Percentiles rank a stretch among this genome's conserved stretches.
Conservation (phyloP, 768 basidiomycete genomes). For the Boletus rubescentipes region DNA sequence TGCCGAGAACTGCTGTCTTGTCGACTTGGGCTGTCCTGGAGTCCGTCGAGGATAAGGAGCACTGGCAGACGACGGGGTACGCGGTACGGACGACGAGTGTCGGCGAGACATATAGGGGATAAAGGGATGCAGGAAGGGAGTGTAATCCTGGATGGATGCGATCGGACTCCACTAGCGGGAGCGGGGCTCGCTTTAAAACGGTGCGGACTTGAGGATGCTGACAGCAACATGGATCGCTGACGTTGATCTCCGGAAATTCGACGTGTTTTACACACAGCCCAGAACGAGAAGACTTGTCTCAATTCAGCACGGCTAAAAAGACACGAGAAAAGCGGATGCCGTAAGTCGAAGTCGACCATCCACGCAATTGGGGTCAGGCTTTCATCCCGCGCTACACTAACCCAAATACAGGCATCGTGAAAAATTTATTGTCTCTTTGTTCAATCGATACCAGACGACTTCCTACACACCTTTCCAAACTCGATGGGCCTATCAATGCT, state of each 20-base stretch:
- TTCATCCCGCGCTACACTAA: slow-evolving; percentile 21
- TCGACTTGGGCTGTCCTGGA: slow-evolving; percentile 67
- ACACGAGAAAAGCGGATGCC: slow-evolving; percentile 37
- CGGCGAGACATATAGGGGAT: slow-evolving; percentile 56
- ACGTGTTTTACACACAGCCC: slow-evolving; percentile 26
- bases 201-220: slow-evolving; percentile 19
- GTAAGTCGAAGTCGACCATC: slow-evolving; percentile 34
- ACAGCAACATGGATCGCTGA: slow-evolving; percentile 22
- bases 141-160: slow-evolving; percentile 21
- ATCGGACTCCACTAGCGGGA: slow-evolving; percentile 24
- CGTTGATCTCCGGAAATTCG: slow-evolving; percentile 33
- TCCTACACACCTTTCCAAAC: not conserved
- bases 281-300: slow-evolving; percentile 14
- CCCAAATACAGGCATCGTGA: slow-evolving; percentile 5
- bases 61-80: slow-evolving; percentile 26
- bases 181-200: slow-evolving; percentile 17
- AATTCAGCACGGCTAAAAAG: slow-evolving; percentile 25
- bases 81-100: slow-evolving; percentile 38
- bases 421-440: not conserved
- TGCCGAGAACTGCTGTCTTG: slow-evolving; percentile 85
- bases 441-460: not conserved
- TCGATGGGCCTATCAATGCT: not conserved
- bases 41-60: slow-evolving; percentile 47
- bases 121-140: slow-evolving; percentile 15
- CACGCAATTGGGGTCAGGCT: slow-evolving; percentile 27